These are phyloP conservation scores for Daldinia caldariorum DNA, from an alignment of 495 filamentous ascomycete genomes.

Conservation along the genomic window DNA sequence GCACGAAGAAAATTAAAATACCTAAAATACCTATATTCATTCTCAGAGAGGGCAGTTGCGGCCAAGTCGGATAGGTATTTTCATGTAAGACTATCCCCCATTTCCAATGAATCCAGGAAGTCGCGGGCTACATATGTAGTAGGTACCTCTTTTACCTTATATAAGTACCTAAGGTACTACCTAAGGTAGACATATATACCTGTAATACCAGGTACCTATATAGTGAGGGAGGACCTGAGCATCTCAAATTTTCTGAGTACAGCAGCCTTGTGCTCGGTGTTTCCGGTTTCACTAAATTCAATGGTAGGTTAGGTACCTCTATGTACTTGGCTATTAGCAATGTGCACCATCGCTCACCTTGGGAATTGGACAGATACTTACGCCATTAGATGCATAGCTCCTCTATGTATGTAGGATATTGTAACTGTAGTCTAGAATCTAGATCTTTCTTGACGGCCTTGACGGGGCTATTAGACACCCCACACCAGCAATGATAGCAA, in stretches of 20 bases:
- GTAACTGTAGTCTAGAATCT: constrained; percentile 1
- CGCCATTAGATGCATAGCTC: constrained; percentile 11
- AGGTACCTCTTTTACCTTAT: too few relatives aligned
- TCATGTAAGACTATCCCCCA: neutral
- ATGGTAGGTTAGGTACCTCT: too few relatives aligned
- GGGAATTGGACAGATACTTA: neutral
- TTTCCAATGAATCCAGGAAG: constrained; percentile 5
- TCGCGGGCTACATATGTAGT: neutral
- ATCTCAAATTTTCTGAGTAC: constrained; percentile 17
- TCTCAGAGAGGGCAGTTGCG: constrained; percentile 24
- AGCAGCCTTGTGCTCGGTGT: constrained; percentile 21
- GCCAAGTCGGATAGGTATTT: neutral
- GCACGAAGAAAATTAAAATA: neutral
- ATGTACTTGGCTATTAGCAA: constrained; percentile 5
- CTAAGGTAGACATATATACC: too few relatives aligned
- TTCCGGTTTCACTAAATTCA: constrained; percentile 4
- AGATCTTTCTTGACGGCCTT: constrained; percentile 20
- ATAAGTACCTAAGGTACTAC: too few relatives aligned
- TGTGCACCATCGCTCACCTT: neutral
- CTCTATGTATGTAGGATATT: neutral
- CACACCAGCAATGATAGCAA: constrained; percentile 10
- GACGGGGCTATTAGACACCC: constrained; percentile 2
- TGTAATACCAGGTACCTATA: too few relatives aligned
- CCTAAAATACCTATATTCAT: constrained; percentile 9
- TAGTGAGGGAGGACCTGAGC: constrained; percentile 5